Evolutionary conservation across 148 eudicot genomes (phyloP).

Genomic region (Rhododendron vialii): DNA sequence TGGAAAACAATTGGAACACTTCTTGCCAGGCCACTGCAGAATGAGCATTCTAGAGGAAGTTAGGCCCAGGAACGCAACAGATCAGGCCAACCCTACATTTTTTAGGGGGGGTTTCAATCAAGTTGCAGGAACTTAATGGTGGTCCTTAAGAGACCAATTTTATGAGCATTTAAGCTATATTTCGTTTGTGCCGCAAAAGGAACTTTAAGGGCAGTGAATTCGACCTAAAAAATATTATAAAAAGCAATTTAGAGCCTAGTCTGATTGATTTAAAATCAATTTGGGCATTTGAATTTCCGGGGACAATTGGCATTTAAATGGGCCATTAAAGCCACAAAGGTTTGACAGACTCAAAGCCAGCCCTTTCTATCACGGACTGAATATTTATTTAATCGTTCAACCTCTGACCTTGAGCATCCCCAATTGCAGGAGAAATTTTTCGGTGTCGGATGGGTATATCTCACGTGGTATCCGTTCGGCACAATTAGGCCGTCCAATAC

Average conservation of each 20-base stretch:
- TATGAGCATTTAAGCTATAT: not conserved
- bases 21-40: not conserved
- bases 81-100: not conserved
- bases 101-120: not conserved
- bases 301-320: not conserved
- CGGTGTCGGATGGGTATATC: no score
- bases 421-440: no score
- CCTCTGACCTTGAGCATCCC: not conserved
- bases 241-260: not conserved
- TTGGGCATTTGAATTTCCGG: not conserved
- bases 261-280: not conserved
- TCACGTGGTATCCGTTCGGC: no score
- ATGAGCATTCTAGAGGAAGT: not conserved
- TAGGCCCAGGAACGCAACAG: not conserved
- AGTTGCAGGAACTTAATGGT: not conserved
- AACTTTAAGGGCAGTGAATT: not conserved
- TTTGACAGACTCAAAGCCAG: not conserved
- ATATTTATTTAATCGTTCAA: not conserved
- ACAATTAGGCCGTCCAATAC: no score
- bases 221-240: not conserved
- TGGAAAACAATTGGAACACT: not conserved
- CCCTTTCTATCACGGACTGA: not conserved
- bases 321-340: not conserved
- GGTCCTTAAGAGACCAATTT: not conserved
- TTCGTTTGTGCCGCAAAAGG: not conserved